Base-by-base conservation (phyloP, 495 filamentous ascomycete species). In the Penicillium diatomitis region DNA sequence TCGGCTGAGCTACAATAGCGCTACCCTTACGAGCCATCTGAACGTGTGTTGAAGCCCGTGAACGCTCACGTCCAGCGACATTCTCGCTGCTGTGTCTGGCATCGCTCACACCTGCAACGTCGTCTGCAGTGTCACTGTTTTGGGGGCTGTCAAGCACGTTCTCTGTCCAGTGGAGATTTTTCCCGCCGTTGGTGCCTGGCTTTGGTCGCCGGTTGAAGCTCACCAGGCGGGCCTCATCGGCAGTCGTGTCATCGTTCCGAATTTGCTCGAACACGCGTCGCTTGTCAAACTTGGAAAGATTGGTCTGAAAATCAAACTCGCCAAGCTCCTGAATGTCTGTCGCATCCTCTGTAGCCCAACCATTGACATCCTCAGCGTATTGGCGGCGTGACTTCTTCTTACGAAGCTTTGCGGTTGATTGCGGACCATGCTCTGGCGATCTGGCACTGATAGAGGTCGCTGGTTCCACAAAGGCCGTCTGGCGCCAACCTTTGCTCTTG, bases 311-410 rank as follows among this genome's bases (percentile, higher is more conserved):
- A 67, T 97, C 90, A 52, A 96, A 97, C 51, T 97, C 91, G 2
- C 85, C 87, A 68, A 87, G 75, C 58, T 91, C 91, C 66, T 96
- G 91, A n/a, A 95, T 89, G 65, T 98, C 92, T 2, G 89, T 95
- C 28, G 89, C 89, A 65, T 96, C 90, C 62, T 95, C 92, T 0
- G 91, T 96, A 36, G 88, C 90, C 92, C 92, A 98, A 8, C 89
- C 92, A 68, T 86, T 95, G 12, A 86, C 77, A 52, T 84, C 75
- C 27, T 78, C 77, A 8, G 72, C 70, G 29, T 75, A 73, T 44
- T 71, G 63, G 32, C 72, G 69, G 32, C 73, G 76, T 49, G 73
- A 71, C 57, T 69, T 76, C 62, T 74, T 78, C 77, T 60, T 83
- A 62, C 55, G 75, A 67, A 63, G 75, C 68, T 66, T 59, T 27